Base-by-base conservation (phyloP, 2,329 filamentous ascomycete genomes). In the Diatrype stigma region DNA sequence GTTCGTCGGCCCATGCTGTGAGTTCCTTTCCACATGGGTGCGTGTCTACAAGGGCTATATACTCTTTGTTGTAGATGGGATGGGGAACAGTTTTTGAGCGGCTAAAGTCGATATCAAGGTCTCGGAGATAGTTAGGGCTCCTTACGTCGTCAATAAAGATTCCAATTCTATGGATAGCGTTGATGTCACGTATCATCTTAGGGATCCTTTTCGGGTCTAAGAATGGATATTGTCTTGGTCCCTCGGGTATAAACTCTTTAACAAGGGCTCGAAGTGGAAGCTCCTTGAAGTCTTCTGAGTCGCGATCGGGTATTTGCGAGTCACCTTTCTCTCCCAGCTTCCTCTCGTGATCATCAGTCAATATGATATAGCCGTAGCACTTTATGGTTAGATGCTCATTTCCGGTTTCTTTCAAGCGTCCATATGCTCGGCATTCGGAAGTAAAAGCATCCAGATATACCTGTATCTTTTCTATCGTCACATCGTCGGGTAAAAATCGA, bases 391-490 rank as follows among this genome's bases (percentile, higher is more conserved):
- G 42, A 12, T 45, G 42, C 23, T 45, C 42, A 14, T 45, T 45
- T 28, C 42, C 22, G 16, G 23, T 30, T 45, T 45, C 42, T 26
- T 45, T 3, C 42, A 45, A 30, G 3, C 42, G 42, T n/a, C 42
- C 42, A 30, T 45, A 45, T 6, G 42, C 42, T 28, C 42, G 42
- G 23, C 42, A 45, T n/a, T 45, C 42, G 42, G 42, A n/a, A 6
- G 11, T 30, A 21, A 45, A 45, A 3, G 42, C 21, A 14, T 28
- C 42, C 10, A 17, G 14, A 45, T 45, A 42, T 3, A 12, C 17
- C 19, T 17, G 40, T 12, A 42, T 12, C 11, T 42, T 5, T 21
- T 42, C 40, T 17, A 19, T 21, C 23, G 40, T 42, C 12, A 21
- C 17, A 17, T 21, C 21, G 40, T 17, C 17, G 11, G 16, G 3